These are phyloP conservation scores for Petunia secreta DNA, from an alignment of 257 asterid species.

Conservation along the genomic window DNA sequence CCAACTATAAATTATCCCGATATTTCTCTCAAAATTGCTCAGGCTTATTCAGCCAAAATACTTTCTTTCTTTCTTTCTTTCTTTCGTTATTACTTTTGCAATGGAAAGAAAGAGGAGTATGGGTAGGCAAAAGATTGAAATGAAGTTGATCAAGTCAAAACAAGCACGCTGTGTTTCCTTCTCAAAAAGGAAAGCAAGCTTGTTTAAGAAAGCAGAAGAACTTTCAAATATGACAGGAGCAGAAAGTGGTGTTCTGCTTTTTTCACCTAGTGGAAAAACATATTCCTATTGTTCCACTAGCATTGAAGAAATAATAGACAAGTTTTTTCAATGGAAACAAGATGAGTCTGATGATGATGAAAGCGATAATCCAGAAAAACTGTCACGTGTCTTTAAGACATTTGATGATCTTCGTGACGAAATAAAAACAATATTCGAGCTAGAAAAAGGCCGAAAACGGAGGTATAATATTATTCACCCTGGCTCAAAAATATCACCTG, in stretches of 20 bases:
- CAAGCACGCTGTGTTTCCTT: background rate
- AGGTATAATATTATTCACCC: background rate
- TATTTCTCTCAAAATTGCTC: background rate
- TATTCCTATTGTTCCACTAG: background rate
- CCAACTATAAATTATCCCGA: background rate
- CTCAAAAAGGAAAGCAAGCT: background rate
- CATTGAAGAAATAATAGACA: background rate
- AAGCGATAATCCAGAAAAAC: background rate
- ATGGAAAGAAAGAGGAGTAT: background rate
- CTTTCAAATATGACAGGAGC: background rate
- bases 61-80: background rate
- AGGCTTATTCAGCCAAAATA: background rate
- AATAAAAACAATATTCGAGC: background rate
- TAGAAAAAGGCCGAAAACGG: background rate
- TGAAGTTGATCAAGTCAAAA: background rate
- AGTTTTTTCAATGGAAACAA: background rate
- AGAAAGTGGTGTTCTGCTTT: background rate
- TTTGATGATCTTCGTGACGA: background rate
- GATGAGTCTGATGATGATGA: background rate
- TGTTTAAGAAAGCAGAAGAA: background rate
- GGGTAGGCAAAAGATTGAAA: background rate
- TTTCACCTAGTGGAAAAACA: conserved; percentile 18
- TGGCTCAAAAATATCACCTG: background rate
- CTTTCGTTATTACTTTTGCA: background rate
- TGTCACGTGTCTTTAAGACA: background rate